Base-by-base conservation (phyloP, 495 filamentous ascomycete species). In the Lophium mytilinum region DNA sequence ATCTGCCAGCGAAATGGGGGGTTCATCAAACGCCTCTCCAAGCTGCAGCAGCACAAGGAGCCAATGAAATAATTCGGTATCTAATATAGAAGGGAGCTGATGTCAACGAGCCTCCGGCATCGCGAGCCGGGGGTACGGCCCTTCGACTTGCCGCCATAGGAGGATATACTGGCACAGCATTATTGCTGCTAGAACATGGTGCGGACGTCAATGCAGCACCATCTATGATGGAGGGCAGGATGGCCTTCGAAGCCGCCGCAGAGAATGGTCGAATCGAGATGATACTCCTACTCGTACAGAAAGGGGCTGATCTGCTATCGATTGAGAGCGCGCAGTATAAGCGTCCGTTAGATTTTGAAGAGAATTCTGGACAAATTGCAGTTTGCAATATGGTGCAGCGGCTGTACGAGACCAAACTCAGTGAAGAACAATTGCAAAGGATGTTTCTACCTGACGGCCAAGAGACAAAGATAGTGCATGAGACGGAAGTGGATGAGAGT, bases 61-160 rank as follows among this genome's bases (percentile, higher is more conserved):
- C 64, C 18, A 34, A 56, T 14, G 40, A 64, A 1, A 40, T 73
- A 1, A 65, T 68, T 3, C 51, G 62, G 30, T 60, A 65, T 50
- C 65, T 76, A 1, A 52, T 75, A 19, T 57, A 61, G 37, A 60
- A 50, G 34, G 65, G 62, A 10, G 72, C 71, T 24, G 58, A 72
- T 9, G 52, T 68, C n/a, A 69, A 76, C 53, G 59, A 55, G 5
- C 47, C 54, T 9, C 53, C 69, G 6, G 64, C 62, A 4, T 30
- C 52, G 8, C 46, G 55, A 14, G 24, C 48, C 4, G 72, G 68
- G 17, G 58, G 60, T 7, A 68, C 63, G 6, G 65, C 66, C 9
- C 49, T 69, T n/a, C 50, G 57, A 42, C 51, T 60, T 33, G 69
- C 69, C 37, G 66, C 69, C 4, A 30, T 21, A 5, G 30, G 49